phyloP scores from a whole-genome alignment of 768 basidiomycete genomes.

The Hortiboletus campestris region DNA sequence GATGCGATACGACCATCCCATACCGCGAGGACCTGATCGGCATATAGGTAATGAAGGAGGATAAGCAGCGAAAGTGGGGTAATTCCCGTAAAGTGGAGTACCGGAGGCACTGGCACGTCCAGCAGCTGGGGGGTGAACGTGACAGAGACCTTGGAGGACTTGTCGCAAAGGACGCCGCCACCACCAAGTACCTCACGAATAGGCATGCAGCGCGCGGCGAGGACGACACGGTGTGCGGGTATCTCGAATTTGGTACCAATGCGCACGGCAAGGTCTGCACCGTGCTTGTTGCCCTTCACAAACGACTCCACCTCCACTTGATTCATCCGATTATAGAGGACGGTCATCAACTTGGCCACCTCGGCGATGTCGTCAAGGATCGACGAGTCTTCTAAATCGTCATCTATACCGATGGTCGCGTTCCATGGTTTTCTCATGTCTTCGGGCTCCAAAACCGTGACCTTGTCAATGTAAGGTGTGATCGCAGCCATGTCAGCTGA shows the following conservation, averaged over 20 bases:
- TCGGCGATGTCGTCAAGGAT: conserved; percentile 37
- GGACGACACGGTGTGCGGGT: conserved; percentile 65
- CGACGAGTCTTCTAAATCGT: conserved; percentile 39
- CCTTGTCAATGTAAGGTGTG: conserved; percentile 51
- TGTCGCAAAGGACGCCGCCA: conserved; percentile 25
- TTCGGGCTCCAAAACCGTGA: neutral
- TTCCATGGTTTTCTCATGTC: neutral
- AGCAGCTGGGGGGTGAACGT: conserved; percentile 13
- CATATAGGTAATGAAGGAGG: conserved; percentile 83
- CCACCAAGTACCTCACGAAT: conserved; percentile 46
- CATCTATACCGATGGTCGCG: conserved; percentile 21
- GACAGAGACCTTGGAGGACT: conserved; percentile 31
- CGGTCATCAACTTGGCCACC: conserved; percentile 23
- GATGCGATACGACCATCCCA: conserved; percentile 75
- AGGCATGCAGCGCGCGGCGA: conserved; percentile 55
- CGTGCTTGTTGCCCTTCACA: conserved; percentile 37
- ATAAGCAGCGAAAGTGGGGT: conserved; percentile 69
- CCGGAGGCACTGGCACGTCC: neutral
- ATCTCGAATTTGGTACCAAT: conserved; percentile 45
- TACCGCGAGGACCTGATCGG: conserved; percentile 75
- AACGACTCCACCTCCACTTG: neutral
- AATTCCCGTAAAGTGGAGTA: conserved; percentile 46
- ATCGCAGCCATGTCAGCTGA: conserved; percentile 64
- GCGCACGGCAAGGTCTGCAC: conserved; percentile 62
- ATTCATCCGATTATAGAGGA: conserved; percentile 5